A percentile compares a stretch with the other conserved stretches of the same genome.
phyloP scores from a whole-genome alignment of 257 asterid species.

The Plantago major region DNA sequence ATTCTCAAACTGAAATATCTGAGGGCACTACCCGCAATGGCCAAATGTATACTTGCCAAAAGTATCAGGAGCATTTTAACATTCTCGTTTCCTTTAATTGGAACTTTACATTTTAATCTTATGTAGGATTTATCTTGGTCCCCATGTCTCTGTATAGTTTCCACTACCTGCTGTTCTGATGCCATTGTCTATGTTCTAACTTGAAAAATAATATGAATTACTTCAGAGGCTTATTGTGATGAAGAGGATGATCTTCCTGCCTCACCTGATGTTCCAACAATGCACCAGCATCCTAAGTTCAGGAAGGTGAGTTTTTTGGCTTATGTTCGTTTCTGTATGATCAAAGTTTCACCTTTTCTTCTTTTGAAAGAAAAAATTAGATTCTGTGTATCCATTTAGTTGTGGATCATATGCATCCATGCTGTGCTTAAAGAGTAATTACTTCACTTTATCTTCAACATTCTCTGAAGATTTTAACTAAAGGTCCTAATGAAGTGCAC shows the following conservation, averaged over 20 bases:
- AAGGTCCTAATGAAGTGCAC: no score
- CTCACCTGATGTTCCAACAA: constrained; percentile 40
- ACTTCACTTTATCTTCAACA: no score
- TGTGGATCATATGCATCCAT: no score
- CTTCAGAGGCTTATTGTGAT: constrained; percentile 42
- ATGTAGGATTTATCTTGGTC: constrained; percentile 3
- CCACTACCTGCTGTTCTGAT: not conserved
- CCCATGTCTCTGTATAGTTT: not conserved
- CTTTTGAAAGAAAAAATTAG: not conserved
- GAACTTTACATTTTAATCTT: constrained; percentile 2
- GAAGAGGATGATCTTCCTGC: constrained; percentile 44
- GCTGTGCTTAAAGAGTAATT: no score
- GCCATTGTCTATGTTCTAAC: constrained; percentile 9
- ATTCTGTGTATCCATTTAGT: not conserved
- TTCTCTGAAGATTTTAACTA: no score
- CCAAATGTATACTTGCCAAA: no score
- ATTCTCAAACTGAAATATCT: no score
- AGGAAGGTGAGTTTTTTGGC: constrained; percentile 38
- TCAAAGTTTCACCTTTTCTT: constrained; percentile 5
- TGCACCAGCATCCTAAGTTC: constrained; percentile 36
- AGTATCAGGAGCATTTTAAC: no score
- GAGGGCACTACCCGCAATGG: no score
- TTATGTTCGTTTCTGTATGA: not conserved
- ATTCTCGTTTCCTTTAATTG: constrained; percentile 1
- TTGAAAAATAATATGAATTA: constrained; percentile 16